Evolutionary conservation across 805 yeast species (phyloP).

Genomic region (Candida chilensis): DNA sequence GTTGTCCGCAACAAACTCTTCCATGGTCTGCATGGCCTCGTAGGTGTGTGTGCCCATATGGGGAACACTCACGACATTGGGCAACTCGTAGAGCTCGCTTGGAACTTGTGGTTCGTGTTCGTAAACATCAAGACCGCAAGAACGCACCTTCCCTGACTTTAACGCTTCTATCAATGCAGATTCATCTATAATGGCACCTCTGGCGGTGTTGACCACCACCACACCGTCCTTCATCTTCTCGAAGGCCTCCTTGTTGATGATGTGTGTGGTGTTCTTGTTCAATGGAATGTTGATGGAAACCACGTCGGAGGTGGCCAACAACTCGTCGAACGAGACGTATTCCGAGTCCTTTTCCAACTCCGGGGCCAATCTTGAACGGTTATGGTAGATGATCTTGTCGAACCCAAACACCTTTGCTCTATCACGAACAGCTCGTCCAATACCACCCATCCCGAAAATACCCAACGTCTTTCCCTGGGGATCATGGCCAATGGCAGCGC

Average conservation of each 20-base stretch:
- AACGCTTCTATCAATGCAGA: conserved; percentile 43
- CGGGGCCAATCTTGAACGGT: conserved; percentile 47
- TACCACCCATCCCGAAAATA: conserved; percentile 83
- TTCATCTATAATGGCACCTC: conserved; percentile 81
- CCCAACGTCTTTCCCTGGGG: conserved; percentile 75
- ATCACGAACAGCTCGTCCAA: conserved; percentile 73
- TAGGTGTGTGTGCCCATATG: conserved; percentile 81
- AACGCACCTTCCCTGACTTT: conserved; percentile 53
- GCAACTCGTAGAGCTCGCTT: conserved; percentile 48
- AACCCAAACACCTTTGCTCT: conserved; percentile 75
- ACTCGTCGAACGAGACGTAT: conserved; percentile 64
- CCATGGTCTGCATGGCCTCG: conserved; percentile 77
- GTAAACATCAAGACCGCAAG: conserved; percentile 70
- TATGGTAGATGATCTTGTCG: conserved; percentile 59
- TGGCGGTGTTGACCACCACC: conserved; percentile 73
- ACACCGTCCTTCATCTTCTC: conserved; percentile 72
- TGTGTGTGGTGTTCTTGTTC: conserved; percentile 62
- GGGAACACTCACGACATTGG: conserved; percentile 71
- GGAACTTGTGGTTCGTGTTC: conserved; percentile 70
- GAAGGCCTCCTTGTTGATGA: conserved; percentile 52
- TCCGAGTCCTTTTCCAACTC: conserved; percentile 64
- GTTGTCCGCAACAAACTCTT: conserved; percentile 66
- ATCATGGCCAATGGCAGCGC: conserved; percentile 60
- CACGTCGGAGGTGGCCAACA: conserved; percentile 56
- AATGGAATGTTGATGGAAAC: conserved; percentile 72